Conservation (phyloP, 1,139 yeast species). For the Torulaspora pretoriensis region DNA sequence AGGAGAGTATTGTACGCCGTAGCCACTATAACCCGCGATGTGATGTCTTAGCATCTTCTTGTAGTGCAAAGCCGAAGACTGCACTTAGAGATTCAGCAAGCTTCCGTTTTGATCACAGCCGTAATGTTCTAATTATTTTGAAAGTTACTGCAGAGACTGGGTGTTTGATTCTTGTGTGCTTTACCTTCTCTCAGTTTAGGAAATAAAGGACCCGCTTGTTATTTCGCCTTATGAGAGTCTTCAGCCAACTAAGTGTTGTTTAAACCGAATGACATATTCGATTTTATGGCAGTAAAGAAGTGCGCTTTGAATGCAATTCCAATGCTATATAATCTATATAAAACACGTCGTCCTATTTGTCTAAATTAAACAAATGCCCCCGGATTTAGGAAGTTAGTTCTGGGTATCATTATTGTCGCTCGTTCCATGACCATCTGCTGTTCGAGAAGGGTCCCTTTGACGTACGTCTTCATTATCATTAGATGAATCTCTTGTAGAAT, state of each 20-base stretch:
- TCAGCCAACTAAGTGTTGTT: neutral
- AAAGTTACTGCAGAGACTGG: no score
- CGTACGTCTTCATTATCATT: neutral
- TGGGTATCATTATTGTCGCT: conserved; percentile 1
- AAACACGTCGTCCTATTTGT: neutral
- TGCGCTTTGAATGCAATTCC: neutral
- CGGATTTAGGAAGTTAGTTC: neutral
- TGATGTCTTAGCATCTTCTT: conserved; percentile 64
- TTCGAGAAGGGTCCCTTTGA: neutral
- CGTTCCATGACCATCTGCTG: neutral
- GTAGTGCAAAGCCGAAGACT: neutral
- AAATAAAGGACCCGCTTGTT: neutral
- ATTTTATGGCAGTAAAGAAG: neutral
- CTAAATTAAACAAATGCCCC: no score
- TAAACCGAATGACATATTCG: no score
- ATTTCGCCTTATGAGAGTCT: neutral
- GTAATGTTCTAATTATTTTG: neutral
- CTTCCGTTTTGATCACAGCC: neutral
- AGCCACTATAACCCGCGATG: conserved; percentile 82
- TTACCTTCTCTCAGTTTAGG: neutral
- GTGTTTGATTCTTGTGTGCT: no score
- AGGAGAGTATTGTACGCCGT: conserved; percentile 86
- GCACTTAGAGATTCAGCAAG: neutral
- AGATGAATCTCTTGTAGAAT: conserved; percentile 2
- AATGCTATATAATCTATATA: conserved; percentile 1